A percentile compares a stretch with the other conserved stretches of the same genome.
These are phyloP conservation scores for Hyphodiscus hymeniophilus DNA, from an alignment of 495 filamentous ascomycete species.

Conservation along the genomic window DNA sequence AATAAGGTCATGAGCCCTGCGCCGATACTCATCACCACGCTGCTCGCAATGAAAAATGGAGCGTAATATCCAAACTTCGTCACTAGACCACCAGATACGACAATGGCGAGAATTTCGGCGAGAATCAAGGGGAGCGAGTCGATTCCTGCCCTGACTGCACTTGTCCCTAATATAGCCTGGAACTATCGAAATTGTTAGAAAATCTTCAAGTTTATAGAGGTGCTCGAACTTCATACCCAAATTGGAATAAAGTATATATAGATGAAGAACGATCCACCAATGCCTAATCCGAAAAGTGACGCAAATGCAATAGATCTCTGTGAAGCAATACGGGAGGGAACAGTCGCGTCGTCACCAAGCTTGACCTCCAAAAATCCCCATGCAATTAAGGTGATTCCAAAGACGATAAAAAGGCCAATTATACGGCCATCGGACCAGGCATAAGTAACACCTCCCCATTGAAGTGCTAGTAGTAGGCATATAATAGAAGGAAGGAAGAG, in stretches of 20 bases:
- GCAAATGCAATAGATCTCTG: constrained; percentile 6
- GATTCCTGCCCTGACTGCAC: constrained; percentile 58
- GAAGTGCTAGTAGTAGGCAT: constrained; percentile 66
- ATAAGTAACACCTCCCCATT: constrained; percentile 76
- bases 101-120: constrained; percentile 36
- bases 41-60: constrained; percentile 46
- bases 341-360: constrained; percentile 61
- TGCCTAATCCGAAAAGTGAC: no score
- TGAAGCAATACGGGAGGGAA: constrained; percentile 57
- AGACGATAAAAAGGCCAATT: constrained; percentile 62
- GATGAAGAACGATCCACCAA: constrained; percentile 2
- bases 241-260: constrained; percentile 64
- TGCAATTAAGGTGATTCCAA: constrained; percentile 49
- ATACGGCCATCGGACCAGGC: constrained; percentile 58
- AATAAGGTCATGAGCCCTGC: constrained; percentile 57
- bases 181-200: no score
- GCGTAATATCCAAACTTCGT: constrained; percentile 56
- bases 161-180: constrained; percentile 57
- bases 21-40: constrained; percentile 46
- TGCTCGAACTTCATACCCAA: no score
- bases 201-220: no score
- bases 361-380: constrained; percentile 58
- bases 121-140: constrained; percentile 50
- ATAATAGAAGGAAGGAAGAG: constrained; percentile 67
- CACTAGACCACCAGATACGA: constrained; percentile 42